phyloP scores from a whole-genome alignment of 2,329 filamentous ascomycete species.

The Zymoseptoria passerinii region DNA sequence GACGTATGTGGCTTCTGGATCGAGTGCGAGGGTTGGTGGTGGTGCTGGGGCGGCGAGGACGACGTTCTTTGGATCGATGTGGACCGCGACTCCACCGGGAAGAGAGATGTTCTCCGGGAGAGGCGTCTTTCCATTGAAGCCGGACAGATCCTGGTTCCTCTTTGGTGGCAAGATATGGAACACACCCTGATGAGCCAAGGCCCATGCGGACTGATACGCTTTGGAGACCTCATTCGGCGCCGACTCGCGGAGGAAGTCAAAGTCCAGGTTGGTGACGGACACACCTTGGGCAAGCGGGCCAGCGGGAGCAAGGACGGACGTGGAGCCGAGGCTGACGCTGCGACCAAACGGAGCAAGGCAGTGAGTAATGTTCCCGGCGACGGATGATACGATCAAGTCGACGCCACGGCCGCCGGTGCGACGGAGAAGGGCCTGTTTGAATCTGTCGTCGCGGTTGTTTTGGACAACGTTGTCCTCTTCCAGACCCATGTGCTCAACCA shows the following conservation, averaged over 20 bases:
- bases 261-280: background rate
- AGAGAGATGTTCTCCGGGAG: background rate
- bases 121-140: background rate
- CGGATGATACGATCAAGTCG: background rate
- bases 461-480: conserved; percentile 2
- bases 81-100: conserved; percentile 1
- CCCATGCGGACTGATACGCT: conserved; percentile 1
- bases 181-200: background rate
- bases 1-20: conserved; percentile 7
- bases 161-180: conserved; percentile 2
- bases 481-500: conserved; percentile 2
- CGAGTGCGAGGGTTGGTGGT: conserved; percentile 15
- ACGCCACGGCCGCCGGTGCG: conserved; percentile 1
- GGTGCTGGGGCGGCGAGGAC: background rate
- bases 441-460: background rate
- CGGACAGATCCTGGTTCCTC: background rate
- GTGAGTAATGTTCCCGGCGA: background rate
- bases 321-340: conserved; percentile 1
- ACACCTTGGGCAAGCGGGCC: background rate
- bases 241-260: background rate
- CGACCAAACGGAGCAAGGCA: conserved; percentile 2
- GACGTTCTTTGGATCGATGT: background rate
- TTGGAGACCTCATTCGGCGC: background rate
- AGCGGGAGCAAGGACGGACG: background rate
- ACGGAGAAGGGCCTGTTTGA: conserved; percentile 1